These are phyloP conservation scores for Huntiella moniliformis DNA, from an alignment of 2,329 filamentous ascomycete genomes.

Conservation along the genomic window DNA sequence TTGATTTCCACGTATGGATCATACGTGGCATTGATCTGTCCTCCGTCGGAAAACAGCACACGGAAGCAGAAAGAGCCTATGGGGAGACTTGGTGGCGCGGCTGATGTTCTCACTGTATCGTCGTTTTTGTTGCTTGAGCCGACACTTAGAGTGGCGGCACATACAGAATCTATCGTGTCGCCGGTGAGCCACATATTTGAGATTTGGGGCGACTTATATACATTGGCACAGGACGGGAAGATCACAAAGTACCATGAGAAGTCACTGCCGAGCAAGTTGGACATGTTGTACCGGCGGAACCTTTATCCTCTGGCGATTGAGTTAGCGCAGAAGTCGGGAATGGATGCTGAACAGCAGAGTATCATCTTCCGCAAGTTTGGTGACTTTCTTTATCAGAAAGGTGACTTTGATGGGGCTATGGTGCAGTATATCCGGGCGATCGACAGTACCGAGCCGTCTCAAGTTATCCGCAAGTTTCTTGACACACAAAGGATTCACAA, in stretches of 20 bases:
- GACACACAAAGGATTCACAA: slow-evolving; percentile 97
- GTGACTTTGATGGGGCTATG: slow-evolving; percentile 97
- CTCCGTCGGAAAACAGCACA: slow-evolving; percentile 27
- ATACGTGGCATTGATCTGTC: slow-evolving; percentile 74
- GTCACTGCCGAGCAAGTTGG: slow-evolving; percentile 70
- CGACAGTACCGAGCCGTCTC: slow-evolving; percentile 86
- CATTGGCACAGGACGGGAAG: slow-evolving; percentile 87
- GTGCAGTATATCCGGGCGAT: slow-evolving; percentile 93
- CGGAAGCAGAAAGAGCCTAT: slow-evolving; percentile 9
- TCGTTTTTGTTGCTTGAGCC: slow-evolving; percentile 86
- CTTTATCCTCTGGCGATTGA: slow-evolving; percentile 84
- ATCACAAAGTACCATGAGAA: slow-evolving; percentile 83
- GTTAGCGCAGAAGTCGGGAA: slow-evolving; percentile 70
- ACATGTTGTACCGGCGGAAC: slow-evolving; percentile 85
- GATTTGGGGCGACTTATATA: slow-evolving; percentile 80
- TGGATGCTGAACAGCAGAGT: slow-evolving; percentile 68
- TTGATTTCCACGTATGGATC: slow-evolving; percentile 61
- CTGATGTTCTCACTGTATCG: slow-evolving; percentile 69
- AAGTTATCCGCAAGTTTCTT: slow-evolving; percentile 91
- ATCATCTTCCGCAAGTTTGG: slow-evolving; percentile 86
- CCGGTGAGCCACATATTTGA: slow-evolving; percentile 64
- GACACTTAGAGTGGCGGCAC: slow-evolving; percentile 73
- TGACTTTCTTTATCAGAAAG: slow-evolving; percentile 85
- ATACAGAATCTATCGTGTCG: slow-evolving; percentile 68
- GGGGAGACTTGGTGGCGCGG: slow-evolving; percentile 52